A percentile compares a stretch with the other conserved stretches of the same genome.
phyloP scores from a whole-genome alignment of 1,284 basidiomycete species.

The Ceratobasidium sp. region DNA sequence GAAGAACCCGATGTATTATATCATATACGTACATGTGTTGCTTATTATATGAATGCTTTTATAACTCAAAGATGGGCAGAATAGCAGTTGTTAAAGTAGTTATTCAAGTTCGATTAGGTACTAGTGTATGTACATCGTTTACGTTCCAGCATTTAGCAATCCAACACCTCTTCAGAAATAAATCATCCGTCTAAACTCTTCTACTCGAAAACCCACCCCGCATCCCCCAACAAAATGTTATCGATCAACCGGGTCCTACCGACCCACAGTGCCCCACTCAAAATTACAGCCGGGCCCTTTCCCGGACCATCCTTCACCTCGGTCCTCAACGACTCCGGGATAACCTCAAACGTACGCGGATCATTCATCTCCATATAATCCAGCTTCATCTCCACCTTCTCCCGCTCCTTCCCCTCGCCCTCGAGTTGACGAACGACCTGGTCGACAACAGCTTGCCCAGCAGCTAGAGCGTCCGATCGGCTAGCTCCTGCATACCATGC shows the following conservation, averaged over 20 bases:
- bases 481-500: conserved; percentile 64
- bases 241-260: conserved; percentile 93
- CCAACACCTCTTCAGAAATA: neutral
- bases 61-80: neutral
- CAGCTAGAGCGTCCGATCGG: conserved; percentile 63
- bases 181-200: neutral
- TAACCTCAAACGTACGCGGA: conserved; percentile 74
- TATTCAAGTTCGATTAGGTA: neutral
- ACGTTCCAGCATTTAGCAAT: no score
- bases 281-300: conserved; percentile 65
- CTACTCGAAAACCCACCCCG: conserved; percentile 37
- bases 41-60: neutral
- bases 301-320: conserved; percentile 45
- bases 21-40: neutral
- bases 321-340: conserved; percentile 55
- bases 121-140: no score
- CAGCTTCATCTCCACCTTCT: conserved; percentile 70
- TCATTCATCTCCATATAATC: conserved; percentile 95
- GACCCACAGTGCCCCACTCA: conserved; percentile 91
- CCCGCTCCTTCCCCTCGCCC: no score
- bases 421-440: conserved; percentile 57
- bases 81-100: neutral
- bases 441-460: conserved; percentile 48
- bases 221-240: conserved; percentile 81
- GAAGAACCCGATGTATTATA: no score